Base-by-base conservation (phyloP, 2,329 filamentous ascomycete genomes). In the Ustilaginoidea virens region DNA sequence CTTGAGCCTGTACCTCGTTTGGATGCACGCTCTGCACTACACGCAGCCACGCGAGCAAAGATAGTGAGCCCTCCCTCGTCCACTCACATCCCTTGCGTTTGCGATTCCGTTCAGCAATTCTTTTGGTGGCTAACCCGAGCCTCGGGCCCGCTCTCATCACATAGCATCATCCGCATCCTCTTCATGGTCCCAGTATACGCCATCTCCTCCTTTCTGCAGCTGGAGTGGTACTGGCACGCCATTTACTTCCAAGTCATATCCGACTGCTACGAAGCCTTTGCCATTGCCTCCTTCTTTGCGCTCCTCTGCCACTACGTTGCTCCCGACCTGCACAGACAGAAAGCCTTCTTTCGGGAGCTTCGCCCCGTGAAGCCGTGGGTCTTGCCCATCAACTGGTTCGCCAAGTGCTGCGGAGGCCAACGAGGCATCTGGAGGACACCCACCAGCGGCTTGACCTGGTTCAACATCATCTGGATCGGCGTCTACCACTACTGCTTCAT, bases 221-320 rank as follows among this genome's bases (percentile, higher is more conserved):
- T 82, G 41, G 62, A 67, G 39, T 85, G 69, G 56, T 87, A 90
- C 59, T 69, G 66, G 48, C 69, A 85, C 44, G 72, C 77, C 27
- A 69, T 90, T 32, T 92, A 92, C 56, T 90, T 78, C 49, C 67
- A 81, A 45, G 74, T 90, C 29, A 58, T 87, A 24, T 73, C 79
- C 43, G 79, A 90, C 49, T 87, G 80, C 54, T 92, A 92, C 51
- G 83, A 92, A 56, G 81, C 83, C 8, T 87, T 92, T 44, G 80
- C 81, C 33, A 86, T 92, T 38, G 76, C 80, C 17, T 80, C 79
- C 38, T 92, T 92, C 61, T 92, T 92, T 54, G 73, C 78, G 7
- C 61, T 92, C 26, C 58, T 92, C 45, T 90, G 81, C 49, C 69
- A 82, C 45, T 90, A 90, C 51, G 65, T 83, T 36, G 80, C 77